Base-by-base conservation (phyloP, 1,139 yeast genomes). In the Taphrina pruni region DNA sequence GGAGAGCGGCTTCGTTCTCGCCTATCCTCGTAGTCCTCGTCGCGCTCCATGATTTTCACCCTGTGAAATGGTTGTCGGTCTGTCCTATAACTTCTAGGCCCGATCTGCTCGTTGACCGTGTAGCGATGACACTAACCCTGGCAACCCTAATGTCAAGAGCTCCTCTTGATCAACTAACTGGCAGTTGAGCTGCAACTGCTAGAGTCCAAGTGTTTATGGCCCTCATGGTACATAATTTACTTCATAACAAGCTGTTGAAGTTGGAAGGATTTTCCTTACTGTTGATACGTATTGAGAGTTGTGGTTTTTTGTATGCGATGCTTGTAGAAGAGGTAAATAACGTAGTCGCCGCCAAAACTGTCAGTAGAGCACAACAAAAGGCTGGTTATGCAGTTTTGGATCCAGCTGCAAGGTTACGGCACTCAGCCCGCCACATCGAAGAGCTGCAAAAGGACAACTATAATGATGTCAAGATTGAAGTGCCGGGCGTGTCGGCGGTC, bases 391-490 rank as follows among this genome's bases (percentile, higher is more conserved):
- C 67, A 12, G 60, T 57, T 6, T 51, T 76, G 2, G 77, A 76
- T 51, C 72, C 76, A 1, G 75, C 78, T 7, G 73, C 78, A 1
- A 72, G 76, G 60, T 69, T 70, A 14, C 73, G 78, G 41, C 78
- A 78, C 12, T 65, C 76, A 12, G 71, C 69, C 35, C 71, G 79
- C 21, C 76, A 82, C 17, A 71, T 81, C 20, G 78, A 75, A 21
- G 84, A 81, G 61, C 75, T 81, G 35, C 81, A 79, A 56, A 73
- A 78, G 54, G 84, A 81, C 70, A 81, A 81, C 73, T 79, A 77
- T 73, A 77, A 77, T 60, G 72, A 73, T 11, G 77, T 75, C 20
- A 78, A 78, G 67, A 75, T 81, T 39, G 84, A 81, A 21, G 73
- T 79, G 5, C 83, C 83, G 2, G 70, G 26, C 21, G 32, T 6